Evolutionary conservation across 1,139 yeast species (phyloP), one percentile per base, ranked within the genome.

Genomic region (Yamadazyma diddensiae): DNA sequence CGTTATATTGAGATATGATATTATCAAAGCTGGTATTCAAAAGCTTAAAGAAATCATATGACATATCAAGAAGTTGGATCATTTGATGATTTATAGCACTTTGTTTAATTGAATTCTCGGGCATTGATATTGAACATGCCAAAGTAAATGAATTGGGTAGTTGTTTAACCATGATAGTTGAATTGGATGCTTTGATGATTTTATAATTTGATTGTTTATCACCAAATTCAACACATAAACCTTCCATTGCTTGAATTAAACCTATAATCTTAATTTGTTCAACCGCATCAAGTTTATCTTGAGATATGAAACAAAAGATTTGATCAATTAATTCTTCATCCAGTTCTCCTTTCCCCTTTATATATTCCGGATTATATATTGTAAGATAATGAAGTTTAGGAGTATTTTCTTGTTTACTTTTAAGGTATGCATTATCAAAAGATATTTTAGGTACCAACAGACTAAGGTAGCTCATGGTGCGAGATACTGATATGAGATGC

Each of bases 241-340:
- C 57, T 27, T 51, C 55, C 3, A 66, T 52, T 1, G 73, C 74
- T 35, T 67, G 57, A 6, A 67, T 49, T 14, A 67, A 45, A 0
- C 73, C 73, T 11, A 67, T 43, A 4, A 60, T 41, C 29, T 59
- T 51, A 24, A 65, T 36, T 35, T 62, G 62, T 27, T 60, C 61
- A 10, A 47, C 43, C 29, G 40, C 41, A 28, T 38, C 37, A 8
- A 43, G 29, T n/a, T 37, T 35, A 25, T 26, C 42, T 24, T 42
- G 46, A 2, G 54, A 39, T n/a, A 53, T 41, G 36, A 60, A 62
- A 29, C 61, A 53, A 7, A 62, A 30, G 11, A 63, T 50, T 36
- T 64, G 70, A 27, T 53, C 48, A 26, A 40, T 36, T 23, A 62
- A 41, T 31, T 58, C 64, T 12, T 56, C 57, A 29, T 51, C 52